These are phyloP conservation scores for Rhizomucor miehei DNA, from an alignment of 371 early-diverging fungal species.

Conservation along the genomic window DNA sequence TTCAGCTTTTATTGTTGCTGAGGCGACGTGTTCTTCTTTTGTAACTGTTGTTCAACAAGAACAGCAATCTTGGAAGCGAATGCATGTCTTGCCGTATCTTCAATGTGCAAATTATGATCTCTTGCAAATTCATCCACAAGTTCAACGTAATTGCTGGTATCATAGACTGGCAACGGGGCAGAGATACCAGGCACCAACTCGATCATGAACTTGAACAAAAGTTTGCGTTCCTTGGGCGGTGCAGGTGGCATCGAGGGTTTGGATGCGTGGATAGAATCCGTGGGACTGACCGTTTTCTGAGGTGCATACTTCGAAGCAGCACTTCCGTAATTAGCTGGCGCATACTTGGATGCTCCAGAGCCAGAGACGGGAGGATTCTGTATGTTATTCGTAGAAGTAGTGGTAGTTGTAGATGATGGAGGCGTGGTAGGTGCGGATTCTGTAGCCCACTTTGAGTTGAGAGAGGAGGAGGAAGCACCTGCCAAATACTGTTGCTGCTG, in stretches of 20 bases:
- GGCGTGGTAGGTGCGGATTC: neutral
- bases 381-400: no score
- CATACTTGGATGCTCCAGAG: constrained; percentile 8
- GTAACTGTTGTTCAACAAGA: constrained; percentile 12
- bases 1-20: no score
- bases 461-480: constrained; percentile 17
- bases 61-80: constrained; percentile 24
- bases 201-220: constrained; percentile 33
- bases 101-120: constrained; percentile 22
- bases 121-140: constrained; percentile 29
- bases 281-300: neutral
- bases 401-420: no score
- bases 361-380: neutral
- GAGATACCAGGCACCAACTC: constrained; percentile 29
- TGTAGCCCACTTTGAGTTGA: constrained; percentile 5
- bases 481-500: neutral
- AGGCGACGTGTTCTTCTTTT: neutral
- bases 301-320: constrained; percentile 9
- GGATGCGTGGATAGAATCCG: constrained; percentile 10
- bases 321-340: neutral
- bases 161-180: constrained; percentile 29
- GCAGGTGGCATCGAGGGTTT: neutral
- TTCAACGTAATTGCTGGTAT: constrained; percentile 20
- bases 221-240: constrained; percentile 4
- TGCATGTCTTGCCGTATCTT: constrained; percentile 16